These are phyloP conservation scores for Cinchona pubescens DNA, from an alignment of 257 asterid species.

Conservation along the genomic window DNA sequence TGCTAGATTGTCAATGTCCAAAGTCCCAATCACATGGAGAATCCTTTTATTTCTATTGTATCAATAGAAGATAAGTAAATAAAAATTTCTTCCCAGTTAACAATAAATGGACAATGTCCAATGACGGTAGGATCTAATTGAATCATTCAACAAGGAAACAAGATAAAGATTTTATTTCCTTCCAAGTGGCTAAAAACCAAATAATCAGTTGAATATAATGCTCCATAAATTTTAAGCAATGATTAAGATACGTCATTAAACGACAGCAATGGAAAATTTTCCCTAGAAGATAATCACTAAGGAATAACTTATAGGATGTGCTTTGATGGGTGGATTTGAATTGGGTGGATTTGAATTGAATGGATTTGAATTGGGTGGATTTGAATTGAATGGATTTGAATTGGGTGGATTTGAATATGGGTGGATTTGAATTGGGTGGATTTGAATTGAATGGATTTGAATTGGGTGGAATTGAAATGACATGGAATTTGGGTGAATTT, in stretches of 20 bases:
- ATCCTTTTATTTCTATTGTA: not conserved
- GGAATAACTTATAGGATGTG: too few relatives aligned
- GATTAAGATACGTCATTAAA: not conserved
- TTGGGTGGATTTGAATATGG: too few relatives aligned
- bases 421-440: too few relatives aligned
- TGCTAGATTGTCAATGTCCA: not conserved
- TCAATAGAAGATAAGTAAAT: not conserved
- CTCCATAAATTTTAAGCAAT: not conserved
- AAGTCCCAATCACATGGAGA: not conserved
- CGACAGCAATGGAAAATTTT: not conserved
- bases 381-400: too few relatives aligned
- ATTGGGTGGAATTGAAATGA: too few relatives aligned
- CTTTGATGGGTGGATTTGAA: too few relatives aligned
- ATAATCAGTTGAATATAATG: not conserved
- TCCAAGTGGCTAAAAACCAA: not conserved
- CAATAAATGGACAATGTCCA: not conserved
- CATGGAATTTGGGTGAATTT: too few relatives aligned
- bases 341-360: too few relatives aligned
- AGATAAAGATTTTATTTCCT: not conserved
- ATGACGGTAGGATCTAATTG: not conserved
- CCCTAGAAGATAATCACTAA: not conserved
- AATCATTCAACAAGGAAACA: not conserved
- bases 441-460: too few relatives aligned
- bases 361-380: too few relatives aligned
- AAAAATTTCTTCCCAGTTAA: too few relatives aligned